These are phyloP conservation scores for Dactylonectria estremocensis DNA, from an alignment of 2,329 filamentous ascomycete species.

Conservation along the genomic window DNA sequence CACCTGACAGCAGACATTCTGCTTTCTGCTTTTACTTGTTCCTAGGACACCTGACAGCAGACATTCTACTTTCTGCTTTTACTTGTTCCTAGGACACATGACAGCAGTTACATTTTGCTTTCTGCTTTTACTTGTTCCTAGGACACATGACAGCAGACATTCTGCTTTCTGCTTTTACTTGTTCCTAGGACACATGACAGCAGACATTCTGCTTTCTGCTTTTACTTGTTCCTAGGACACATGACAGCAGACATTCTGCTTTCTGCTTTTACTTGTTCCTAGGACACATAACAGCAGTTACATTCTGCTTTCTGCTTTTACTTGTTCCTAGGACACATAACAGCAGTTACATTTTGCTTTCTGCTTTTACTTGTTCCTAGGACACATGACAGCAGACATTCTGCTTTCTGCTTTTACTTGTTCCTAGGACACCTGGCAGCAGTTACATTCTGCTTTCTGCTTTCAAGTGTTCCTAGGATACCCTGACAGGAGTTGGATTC, in stretches of 20 bases:
- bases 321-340: slow-evolving; percentile 1
- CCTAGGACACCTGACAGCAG: slow-evolving; percentile 1
- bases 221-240: slow-evolving; percentile 1
- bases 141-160: not conserved
- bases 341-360: not conserved
- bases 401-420: not conserved
- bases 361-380: not conserved
- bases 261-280: slow-evolving; percentile 1
- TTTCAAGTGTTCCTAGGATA: not conserved
- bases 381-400: not conserved
- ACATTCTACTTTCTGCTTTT: slow-evolving; percentile 1
- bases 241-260: not conserved
- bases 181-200: not conserved
- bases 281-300: not conserved
- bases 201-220: not conserved
- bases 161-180: not conserved
- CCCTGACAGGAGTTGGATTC: not conserved
- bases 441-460: not conserved
- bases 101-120: not conserved
- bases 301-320: not conserved
- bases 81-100: not conserved
- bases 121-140: not conserved
- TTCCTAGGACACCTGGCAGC: not conserved
- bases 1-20: not conserved
- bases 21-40: not conserved